Conservation (phyloP, 2,329 filamentous ascomycete species). For the Ophiostoma himal-ulmi region DNA sequence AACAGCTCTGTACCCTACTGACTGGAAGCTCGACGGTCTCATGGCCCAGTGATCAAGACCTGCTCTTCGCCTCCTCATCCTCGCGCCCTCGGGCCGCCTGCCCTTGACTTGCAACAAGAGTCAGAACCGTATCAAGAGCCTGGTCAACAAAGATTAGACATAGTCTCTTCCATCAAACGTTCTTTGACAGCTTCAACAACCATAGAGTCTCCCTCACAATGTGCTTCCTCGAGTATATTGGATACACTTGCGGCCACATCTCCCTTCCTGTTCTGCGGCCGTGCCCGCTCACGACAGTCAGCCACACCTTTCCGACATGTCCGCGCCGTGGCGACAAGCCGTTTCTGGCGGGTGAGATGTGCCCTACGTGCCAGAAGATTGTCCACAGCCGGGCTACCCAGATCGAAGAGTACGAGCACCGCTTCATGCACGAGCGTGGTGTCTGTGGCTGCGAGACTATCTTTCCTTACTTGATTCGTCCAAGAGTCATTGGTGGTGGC, state of each 20-base stretch:
- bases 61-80: background rate
- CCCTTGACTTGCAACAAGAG: background rate
- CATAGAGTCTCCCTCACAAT: slow-evolving; percentile 30
- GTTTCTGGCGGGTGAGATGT: slow-evolving; percentile 35
- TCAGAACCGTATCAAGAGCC: too few species aligned
- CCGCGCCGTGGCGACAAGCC: slow-evolving; percentile 30
- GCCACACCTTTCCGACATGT: slow-evolving; percentile 36
- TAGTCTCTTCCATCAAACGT: too few species aligned
- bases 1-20: background rate
- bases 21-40: background rate
- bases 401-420: slow-evolving; percentile 40
- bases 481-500: slow-evolving; percentile 30
- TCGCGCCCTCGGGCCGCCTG: background rate
- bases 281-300: slow-evolving; percentile 41
- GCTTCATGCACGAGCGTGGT: slow-evolving; percentile 42
- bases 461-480: slow-evolving; percentile 36
- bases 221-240: slow-evolving; percentile 44
- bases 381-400: slow-evolving; percentile 38
- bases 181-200: background rate
- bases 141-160: too few species aligned
- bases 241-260: slow-evolving; percentile 45
- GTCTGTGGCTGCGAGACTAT: slow-evolving; percentile 36
- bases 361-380: slow-evolving; percentile 36
- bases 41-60: background rate
- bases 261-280: slow-evolving; percentile 37